Conservation (phyloP, 306 rosid species). For the Pterocarpus macrocarpus region DNA sequence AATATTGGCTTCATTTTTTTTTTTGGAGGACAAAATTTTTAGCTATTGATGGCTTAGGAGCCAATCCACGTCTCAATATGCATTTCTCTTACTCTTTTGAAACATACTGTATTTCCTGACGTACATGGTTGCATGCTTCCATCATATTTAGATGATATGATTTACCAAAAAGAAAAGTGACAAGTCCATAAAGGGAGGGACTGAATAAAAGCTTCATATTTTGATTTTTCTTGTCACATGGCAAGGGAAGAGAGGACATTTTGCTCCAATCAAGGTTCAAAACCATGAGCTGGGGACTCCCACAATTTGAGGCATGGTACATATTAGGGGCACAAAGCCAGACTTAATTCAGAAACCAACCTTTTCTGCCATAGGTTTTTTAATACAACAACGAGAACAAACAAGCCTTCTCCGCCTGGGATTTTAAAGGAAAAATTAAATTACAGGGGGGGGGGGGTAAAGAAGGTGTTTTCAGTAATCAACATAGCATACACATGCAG, state of each 20-base stretch:
- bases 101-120: neutral
- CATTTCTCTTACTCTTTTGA: conserved; percentile 13
- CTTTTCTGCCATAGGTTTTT: neutral
- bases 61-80: conserved; percentile 5
- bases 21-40: neutral
- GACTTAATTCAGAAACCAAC: conserved; percentile 15
- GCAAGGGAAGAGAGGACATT: neutral
- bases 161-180: neutral
- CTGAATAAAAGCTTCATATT: conserved; percentile 4
- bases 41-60: neutral
- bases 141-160: conserved; percentile 7
- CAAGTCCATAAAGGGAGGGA: neutral
- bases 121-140: neutral
- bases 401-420: no score
- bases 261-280: neutral
- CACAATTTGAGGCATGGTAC: neutral
- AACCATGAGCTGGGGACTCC: neutral
- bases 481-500: conserved; percentile 8
- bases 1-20: neutral
- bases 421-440: no score
- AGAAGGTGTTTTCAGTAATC: conserved; percentile 15
- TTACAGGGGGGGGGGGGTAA: neutral
- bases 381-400: no score
- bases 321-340: neutral
- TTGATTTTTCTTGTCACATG: neutral